phyloP scores from a whole-genome alignment of 2,329 filamentous ascomycete species.

The Hirsutella minnesotensis region DNA sequence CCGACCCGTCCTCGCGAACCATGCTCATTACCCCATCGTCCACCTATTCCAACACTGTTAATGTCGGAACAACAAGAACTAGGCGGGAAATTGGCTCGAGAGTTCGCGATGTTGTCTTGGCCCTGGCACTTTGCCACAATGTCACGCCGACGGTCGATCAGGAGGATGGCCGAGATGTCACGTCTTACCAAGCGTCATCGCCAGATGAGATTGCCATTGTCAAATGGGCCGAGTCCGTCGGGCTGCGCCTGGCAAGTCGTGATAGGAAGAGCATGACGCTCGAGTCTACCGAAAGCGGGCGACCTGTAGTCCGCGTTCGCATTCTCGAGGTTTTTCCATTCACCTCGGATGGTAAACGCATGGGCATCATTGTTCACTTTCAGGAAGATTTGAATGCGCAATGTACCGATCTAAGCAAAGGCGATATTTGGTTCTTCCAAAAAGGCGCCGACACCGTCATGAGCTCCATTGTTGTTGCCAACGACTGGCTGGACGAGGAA shows the following conservation, averaged over 20 bases:
- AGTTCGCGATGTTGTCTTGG: conserved; percentile 85
- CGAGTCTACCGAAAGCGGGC: conserved; percentile 62
- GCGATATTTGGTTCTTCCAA: conserved; percentile 96
- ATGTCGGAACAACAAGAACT: conserved; percentile 62
- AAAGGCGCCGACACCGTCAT: conserved; percentile 98
- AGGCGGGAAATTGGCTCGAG: conserved; percentile 86
- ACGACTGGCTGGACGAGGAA: conserved; percentile 98
- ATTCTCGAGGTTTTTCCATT: conserved; percentile 96
- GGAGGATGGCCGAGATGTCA: conserved; percentile 63
- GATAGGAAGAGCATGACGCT: conserved; percentile 80
- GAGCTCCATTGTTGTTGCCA: conserved; percentile 86
- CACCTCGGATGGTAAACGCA: conserved; percentile 93
- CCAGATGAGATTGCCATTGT: conserved; percentile 98
- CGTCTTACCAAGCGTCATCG: conserved; percentile 90
- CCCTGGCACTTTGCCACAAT: conserved; percentile 89
- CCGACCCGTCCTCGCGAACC: conserved; percentile 29
- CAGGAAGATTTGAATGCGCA: conserved; percentile 40
- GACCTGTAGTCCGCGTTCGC: conserved; percentile 67
- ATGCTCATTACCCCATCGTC: conserved; percentile 67
- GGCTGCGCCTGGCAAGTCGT: conserved; percentile 70
- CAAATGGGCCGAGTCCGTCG: conserved; percentile 86
- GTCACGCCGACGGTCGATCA: conserved; percentile 78
- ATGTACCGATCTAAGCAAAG: conserved; percentile 38
- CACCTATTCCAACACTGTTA: conserved; percentile 47
- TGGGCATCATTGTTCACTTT: conserved; percentile 94